These are phyloP conservation scores for Candida glucosophila DNA, from an alignment of 1,139 yeast genomes.

Conservation along the genomic window DNA sequence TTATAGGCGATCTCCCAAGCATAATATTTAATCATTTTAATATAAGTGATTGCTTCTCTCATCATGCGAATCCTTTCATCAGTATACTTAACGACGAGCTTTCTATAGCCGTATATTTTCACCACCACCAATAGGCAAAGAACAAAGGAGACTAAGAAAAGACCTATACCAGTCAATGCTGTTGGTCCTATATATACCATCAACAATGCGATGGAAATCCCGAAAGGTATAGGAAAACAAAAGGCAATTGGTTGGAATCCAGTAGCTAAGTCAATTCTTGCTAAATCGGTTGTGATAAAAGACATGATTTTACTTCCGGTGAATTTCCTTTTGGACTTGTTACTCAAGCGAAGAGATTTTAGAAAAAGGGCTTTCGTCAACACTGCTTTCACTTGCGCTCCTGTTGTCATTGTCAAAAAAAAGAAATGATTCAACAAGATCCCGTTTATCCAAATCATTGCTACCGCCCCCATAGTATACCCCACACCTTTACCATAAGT, in stretches of 20 bases:
- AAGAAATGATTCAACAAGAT: slow-evolving; percentile 35
- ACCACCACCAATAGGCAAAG: slow-evolving; percentile 29
- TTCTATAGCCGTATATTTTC: slow-evolving; percentile 28
- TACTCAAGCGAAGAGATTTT: slow-evolving; percentile 31
- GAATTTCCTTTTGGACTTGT: slow-evolving; percentile 26
- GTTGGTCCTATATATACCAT: slow-evolving; percentile 30
- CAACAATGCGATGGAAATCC: slow-evolving; percentile 30
- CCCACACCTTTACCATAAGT: slow-evolving; percentile 31
- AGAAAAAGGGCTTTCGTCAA: slow-evolving; percentile 30
- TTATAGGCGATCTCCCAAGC: slow-evolving; percentile 43
- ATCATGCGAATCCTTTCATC: slow-evolving; percentile 36
- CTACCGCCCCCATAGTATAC: slow-evolving; percentile 32
- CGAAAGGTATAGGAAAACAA: slow-evolving; percentile 38
- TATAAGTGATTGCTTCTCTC: slow-evolving; percentile 35
- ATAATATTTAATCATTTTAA: slow-evolving; percentile 37
- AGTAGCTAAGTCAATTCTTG: slow-evolving; percentile 38
- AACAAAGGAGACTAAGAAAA: slow-evolving; percentile 31
- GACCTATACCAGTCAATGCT: slow-evolving; percentile 36
- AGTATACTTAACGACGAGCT: slow-evolving; percentile 28
- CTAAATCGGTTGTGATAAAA: slow-evolving; percentile 37
- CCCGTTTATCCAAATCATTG: slow-evolving; percentile 32
- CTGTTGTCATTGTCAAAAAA: slow-evolving; percentile 39
- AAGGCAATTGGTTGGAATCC: slow-evolving; percentile 39
- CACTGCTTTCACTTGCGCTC: slow-evolving; percentile 36
- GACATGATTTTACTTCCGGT: slow-evolving; percentile 35